phyloP scores from a whole-genome alignment of 345 rosid species.

The Mercurialis annua region DNA sequence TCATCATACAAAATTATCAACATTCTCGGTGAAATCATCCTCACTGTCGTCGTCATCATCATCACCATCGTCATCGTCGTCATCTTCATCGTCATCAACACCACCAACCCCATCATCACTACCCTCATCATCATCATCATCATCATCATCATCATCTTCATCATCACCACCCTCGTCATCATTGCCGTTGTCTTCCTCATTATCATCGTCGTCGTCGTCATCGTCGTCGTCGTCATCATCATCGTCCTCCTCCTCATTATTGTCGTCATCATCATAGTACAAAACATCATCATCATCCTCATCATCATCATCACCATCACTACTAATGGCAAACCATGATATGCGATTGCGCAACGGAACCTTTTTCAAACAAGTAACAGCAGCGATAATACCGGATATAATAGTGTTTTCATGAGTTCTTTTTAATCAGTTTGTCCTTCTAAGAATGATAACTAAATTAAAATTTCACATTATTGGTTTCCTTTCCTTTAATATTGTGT shows the following conservation, averaged over 20 bases:
- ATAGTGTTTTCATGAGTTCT: neutral
- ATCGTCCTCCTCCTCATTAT: slow-evolving; percentile 21
- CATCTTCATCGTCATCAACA: slow-evolving; percentile 16
- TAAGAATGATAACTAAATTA: neutral
- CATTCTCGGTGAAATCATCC: slow-evolving; percentile 17
- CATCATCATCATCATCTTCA: slow-evolving; percentile 1
- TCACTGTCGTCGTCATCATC: slow-evolving; percentile 15
- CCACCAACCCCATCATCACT: slow-evolving; percentile 1
- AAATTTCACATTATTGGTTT: neutral
- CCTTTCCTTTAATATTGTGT: neutral
- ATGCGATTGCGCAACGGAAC: slow-evolving; percentile 26
- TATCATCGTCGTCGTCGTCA: neutral
- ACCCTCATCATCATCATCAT: neutral
- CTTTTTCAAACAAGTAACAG: slow-evolving; percentile 52
- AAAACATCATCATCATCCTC: neutral
- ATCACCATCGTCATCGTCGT: neutral
- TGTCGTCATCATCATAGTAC: slow-evolving; percentile 22
- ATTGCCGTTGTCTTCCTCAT: slow-evolving; percentile 10
- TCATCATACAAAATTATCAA: slow-evolving; percentile 32
- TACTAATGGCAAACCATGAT: slow-evolving; percentile 30
- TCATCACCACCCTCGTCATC: slow-evolving; percentile 24
- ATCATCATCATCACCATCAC: slow-evolving; percentile 4
- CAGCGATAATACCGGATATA: slow-evolving; percentile 19
- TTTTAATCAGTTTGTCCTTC: neutral
- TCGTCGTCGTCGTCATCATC: slow-evolving; percentile 21